Percentiles rank a stretch among this genome's conserved stretches.
Evolutionary conservation across 140 eudicot species (phyloP).

Genomic region (Bidens hawaiensis): DNA sequence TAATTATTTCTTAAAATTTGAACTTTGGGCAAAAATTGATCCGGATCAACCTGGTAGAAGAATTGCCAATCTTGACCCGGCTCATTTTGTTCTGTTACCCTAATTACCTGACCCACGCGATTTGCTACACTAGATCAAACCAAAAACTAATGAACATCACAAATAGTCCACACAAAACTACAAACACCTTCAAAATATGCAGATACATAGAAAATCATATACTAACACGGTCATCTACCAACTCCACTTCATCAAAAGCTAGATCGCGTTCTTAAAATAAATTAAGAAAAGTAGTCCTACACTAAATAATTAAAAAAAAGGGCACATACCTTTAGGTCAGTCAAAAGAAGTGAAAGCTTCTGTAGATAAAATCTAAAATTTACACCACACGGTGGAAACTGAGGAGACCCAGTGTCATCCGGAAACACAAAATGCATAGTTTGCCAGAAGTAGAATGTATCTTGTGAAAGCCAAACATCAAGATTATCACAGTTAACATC

Average conservation of each 20-base stretch:
- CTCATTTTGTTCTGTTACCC: not conserved
- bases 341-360: constrained; percentile 70
- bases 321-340: constrained; percentile 72
- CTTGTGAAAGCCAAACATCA: constrained; percentile 73
- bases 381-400: constrained; percentile 19
- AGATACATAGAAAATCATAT: not conserved
- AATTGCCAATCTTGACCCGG: not conserved
- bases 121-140: not conserved
- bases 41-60: not conserved
- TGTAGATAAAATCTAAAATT: constrained; percentile 47
- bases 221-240: constrained; percentile 5
- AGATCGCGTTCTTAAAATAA: not conserved
- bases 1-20: not conserved
- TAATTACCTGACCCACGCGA: not conserved
- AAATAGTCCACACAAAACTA: constrained; percentile 7
- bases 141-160: constrained; percentile 3
- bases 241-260: not conserved
- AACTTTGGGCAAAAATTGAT: not conserved
- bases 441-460: constrained; percentile 50
- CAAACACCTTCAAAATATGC: not conserved
- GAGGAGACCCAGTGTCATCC: constrained; percentile 41
- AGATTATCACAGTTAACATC: constrained; percentile 51
- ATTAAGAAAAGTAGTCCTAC: not conserved
- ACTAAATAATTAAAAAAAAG: not conserved
- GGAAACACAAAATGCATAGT: constrained; percentile 40